phyloP scores from a whole-genome alignment of 768 basidiomycete genomes.

The Pleurotus giganteus region DNA sequence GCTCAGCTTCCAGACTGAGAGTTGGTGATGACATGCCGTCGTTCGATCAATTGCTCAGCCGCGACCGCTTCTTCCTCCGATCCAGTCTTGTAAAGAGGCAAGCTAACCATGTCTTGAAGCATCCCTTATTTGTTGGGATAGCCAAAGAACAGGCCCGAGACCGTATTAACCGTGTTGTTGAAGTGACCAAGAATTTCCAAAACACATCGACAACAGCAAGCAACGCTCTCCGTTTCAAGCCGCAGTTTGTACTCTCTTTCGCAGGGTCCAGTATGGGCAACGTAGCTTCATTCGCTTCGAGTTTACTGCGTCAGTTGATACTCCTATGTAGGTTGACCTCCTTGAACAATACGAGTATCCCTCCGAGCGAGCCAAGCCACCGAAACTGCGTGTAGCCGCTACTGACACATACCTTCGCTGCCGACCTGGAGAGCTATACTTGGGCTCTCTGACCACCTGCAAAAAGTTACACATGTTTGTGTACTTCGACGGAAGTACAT shows the following conservation, averaged over 20 bases:
- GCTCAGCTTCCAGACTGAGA: constrained; percentile 21
- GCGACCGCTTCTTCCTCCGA: constrained; percentile 45
- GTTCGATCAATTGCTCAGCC: constrained; percentile 39
- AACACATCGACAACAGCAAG: constrained; percentile 14
- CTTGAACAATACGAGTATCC: constrained; percentile 11
- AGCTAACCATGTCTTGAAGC: constrained; percentile 27
- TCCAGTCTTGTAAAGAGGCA: constrained; percentile 36
- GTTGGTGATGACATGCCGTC: constrained; percentile 38
- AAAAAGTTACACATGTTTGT: constrained; percentile 14
- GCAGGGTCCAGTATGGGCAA: constrained; percentile 9
- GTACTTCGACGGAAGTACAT: constrained; percentile 19
- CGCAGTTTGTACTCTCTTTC: constrained; percentile 7
- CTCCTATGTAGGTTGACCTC: not conserved
- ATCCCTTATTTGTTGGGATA: constrained; percentile 50
- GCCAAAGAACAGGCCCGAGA: constrained; percentile 21
- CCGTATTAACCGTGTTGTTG: constrained; percentile 19
- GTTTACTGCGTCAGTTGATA: not conserved
- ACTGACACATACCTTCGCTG: constrained; percentile 18
- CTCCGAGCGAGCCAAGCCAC: not conserved
- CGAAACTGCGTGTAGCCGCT: not conserved
- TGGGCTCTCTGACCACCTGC: constrained; percentile 18
- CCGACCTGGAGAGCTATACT: constrained; percentile 30
- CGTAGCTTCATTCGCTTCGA: not conserved
- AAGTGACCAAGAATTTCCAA: constrained; percentile 18
- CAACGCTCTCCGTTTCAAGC: constrained; percentile 12